phyloP scores from a whole-genome alignment of 2,329 filamentous ascomycete species.

The Botrytis hyacinthi region DNA sequence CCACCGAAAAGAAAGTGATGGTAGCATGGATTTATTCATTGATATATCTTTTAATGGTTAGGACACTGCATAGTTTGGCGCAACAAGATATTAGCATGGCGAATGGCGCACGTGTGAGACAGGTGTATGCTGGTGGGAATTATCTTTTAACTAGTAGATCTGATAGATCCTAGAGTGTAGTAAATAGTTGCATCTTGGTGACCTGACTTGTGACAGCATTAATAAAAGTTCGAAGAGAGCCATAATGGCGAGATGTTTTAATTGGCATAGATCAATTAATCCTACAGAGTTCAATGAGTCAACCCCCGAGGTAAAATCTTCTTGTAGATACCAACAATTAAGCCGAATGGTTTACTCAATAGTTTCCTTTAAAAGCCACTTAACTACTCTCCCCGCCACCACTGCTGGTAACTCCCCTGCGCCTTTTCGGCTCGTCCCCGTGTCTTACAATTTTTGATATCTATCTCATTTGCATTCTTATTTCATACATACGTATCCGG shows the following conservation, averaged over 20 bases:
- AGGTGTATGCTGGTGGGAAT: neutral
- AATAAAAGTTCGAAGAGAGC: neutral
- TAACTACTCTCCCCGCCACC: neutral
- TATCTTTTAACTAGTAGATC: neutral
- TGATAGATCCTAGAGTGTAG: constrained; percentile 14
- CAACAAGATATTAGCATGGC: constrained; percentile 4
- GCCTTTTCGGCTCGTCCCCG: neutral
- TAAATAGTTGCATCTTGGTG: constrained; percentile 13
- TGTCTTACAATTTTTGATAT: neutral
- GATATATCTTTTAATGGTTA: neutral
- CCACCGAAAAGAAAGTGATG: constrained; percentile 15
- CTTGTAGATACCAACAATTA: neutral
- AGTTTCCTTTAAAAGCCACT: neutral
- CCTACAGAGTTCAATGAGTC: neutral
- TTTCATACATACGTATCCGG: neutral
- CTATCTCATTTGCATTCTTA: neutral
- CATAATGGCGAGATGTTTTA: neutral
- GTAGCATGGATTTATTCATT: constrained; percentile 1
- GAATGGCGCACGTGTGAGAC: constrained; percentile 12
- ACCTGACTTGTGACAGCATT: constrained; percentile 7
- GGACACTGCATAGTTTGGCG: neutral
- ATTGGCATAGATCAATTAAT: neutral
- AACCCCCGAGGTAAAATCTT: neutral
- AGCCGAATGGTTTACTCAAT: neutral
- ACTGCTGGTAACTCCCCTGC: neutral